Conservation (phyloP, 331 rosid species). For the Quercus tomentella region DNA sequence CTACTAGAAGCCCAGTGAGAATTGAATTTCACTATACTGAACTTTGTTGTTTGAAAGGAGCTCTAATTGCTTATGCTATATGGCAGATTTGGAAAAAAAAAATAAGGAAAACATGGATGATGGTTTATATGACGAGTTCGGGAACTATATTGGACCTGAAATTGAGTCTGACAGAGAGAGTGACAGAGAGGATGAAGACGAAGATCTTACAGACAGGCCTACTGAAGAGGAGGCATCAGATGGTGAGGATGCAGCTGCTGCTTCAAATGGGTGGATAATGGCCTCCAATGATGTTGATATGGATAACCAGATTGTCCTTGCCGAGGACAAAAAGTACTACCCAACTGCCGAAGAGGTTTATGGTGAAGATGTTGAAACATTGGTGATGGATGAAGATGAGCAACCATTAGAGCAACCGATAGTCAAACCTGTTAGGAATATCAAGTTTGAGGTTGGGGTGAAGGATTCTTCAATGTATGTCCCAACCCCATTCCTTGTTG, state of each 20-base stretch:
- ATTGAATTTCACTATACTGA: background rate
- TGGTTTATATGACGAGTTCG: constrained; percentile 91
- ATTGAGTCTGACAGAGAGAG: constrained; percentile 87
- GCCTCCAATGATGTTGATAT: constrained; percentile 60
- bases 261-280: constrained; percentile 74
- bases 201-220: constrained; percentile 56
- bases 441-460: constrained; percentile 91
- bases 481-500: constrained; percentile 73
- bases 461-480: constrained; percentile 93
- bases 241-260: constrained; percentile 48
- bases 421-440: constrained; percentile 70
- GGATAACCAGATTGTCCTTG: constrained; percentile 92
- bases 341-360: constrained; percentile 94
- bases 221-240: constrained; percentile 48
- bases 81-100: constrained; percentile 22
- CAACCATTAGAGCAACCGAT: constrained; percentile 80
- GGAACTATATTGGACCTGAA: constrained; percentile 97
- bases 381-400: constrained; percentile 97
- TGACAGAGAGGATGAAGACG: constrained; percentile 68
- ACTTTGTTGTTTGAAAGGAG: background rate
- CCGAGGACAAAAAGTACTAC: constrained; percentile 93
- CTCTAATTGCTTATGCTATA: background rate
- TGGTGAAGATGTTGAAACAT: constrained; percentile 92
- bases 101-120: constrained; percentile 52
- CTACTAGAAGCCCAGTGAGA: background rate